These are phyloP conservation scores for Aureobasidium melanogenum DNA, from an alignment of 2,329 filamentous ascomycete genomes.

Conservation along the genomic window DNA sequence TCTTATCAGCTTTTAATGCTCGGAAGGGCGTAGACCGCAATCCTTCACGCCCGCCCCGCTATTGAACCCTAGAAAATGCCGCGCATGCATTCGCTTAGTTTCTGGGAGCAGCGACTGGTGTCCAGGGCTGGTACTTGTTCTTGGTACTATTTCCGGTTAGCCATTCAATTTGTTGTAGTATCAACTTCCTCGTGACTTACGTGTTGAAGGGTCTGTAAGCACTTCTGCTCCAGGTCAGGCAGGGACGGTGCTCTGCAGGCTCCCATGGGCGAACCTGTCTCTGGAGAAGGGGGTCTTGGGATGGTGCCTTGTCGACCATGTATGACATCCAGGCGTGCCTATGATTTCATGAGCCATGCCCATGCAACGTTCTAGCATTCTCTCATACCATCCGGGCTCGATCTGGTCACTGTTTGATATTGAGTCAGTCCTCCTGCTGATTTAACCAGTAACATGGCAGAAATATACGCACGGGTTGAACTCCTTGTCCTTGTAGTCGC, in stretches of 20 bases:
- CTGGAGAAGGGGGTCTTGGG: conserved; percentile 62
- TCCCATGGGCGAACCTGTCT: conserved; percentile 67
- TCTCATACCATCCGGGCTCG: conserved; percentile 71
- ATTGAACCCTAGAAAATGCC: neutral
- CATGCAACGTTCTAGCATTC: neutral
- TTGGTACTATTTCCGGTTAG: conserved; percentile 31
- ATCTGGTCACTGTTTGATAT: conserved; percentile 56
- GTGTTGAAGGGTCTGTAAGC: conserved; percentile 94
- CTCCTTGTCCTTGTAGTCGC: conserved; percentile 88
- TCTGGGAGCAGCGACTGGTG: conserved; percentile 37
- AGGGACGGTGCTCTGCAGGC: conserved; percentile 61
- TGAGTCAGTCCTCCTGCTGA: conserved; percentile 3
- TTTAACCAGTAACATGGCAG: neutral
- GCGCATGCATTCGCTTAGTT: conserved; percentile 7
- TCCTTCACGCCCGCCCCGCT: conserved; percentile 4
- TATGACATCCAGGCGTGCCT: conserved; percentile 97
- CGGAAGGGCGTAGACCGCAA: neutral
- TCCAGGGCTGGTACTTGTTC: conserved; percentile 42
- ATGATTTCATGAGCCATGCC: conserved; percentile 11
- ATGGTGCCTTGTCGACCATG: conserved; percentile 77
- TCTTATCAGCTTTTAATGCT: conserved; percentile 2
- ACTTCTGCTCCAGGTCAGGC: conserved; percentile 63
- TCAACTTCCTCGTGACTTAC: conserved; percentile 48
- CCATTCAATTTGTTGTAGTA: neutral
- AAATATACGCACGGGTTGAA: conserved; percentile 56